Conservation (phyloP, 2,329 filamentous ascomycete species). For the Colletotrichum eremochloae region DNA sequence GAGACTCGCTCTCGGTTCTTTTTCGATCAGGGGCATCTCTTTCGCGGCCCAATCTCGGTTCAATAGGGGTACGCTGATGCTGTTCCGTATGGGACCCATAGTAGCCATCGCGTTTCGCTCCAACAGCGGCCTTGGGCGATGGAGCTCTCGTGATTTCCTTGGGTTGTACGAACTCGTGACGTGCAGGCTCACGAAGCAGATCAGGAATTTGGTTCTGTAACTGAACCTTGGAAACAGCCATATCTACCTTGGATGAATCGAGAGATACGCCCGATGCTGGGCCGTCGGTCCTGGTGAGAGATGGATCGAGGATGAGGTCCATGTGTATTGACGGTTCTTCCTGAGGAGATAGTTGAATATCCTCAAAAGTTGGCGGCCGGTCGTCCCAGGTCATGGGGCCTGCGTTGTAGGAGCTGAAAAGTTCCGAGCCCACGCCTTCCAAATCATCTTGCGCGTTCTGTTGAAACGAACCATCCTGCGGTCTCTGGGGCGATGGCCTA, state of each 20-base stretch:
- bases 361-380: slow-evolving; percentile 5
- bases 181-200: not conserved
- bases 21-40: not conserved
- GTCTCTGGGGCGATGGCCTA: slow-evolving; percentile 5
- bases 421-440: slow-evolving; percentile 35
- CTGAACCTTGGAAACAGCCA: not conserved
- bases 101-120: not conserved
- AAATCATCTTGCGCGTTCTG: slow-evolving; percentile 28
- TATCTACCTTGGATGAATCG: not conserved
- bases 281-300: not conserved
- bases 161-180: slow-evolving; percentile 22
- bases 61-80: not conserved
- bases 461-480: not conserved
- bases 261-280: not conserved
- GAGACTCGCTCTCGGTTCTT: not conserved
- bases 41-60: not conserved
- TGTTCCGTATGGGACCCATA: not conserved
- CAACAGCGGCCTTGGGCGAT: not conserved
- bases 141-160: slow-evolving; percentile 27
- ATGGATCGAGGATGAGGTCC: slow-evolving; percentile 33
- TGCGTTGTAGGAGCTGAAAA: slow-evolving; percentile 7
- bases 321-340: slow-evolving; percentile 26
- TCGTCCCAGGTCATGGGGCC: slow-evolving; percentile 3
- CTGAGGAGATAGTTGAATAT: slow-evolving; percentile 30
- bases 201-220: not conserved